Evolutionary conservation across 116 monocot species (phyloP), one percentile per base, ranked within the genome.

Genomic region (Dioscorea cayenensis): DNA sequence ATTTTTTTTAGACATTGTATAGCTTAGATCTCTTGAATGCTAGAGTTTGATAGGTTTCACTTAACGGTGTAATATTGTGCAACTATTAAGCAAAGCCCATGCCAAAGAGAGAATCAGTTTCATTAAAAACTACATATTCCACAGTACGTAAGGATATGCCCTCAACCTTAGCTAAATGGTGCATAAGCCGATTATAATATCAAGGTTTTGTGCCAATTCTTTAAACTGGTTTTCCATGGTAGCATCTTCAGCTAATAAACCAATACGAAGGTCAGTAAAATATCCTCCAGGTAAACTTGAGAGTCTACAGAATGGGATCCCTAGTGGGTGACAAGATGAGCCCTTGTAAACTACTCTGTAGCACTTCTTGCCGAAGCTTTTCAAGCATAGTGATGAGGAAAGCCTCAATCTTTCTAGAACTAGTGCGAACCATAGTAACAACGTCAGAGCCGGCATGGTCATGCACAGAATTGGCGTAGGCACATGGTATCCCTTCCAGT

Each of bases 61-160:
- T 82, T 71, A 96, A 65, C 73, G 84, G 83, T 6, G 10, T n/a
- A 59, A 96, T 85, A 68, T 77, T 75, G 52, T 85, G 90, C 77
- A 96, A 76, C 67, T 96, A 90, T 22, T 92, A 82, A 14, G 79
- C 82, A 76, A 96, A 96, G 16, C 95, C 95, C 95, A 92, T 90
- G 21, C 86, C 85, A 72, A 96, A 96, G 2, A 96, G 84, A 63
- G 77, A 73, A 76, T 96, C 95, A 12, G 90, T 92, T 79, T 96
- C 95, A 79, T 96, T 92, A 72, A 96, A 96, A 16, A 96, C 95
- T 48, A 96, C 90, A 81, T 90, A 96, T 75, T 96, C 95, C 25
- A 95, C 92, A 14, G 85, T 85, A 1, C 78, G 81, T 22, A 95
- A 73, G 23, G 89, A 83, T 91, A 95, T 91, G 65, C 80, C 91